Evolutionary conservation across 257 asterid genomes (phyloP).

Genomic region (Coffea eugenioides): DNA sequence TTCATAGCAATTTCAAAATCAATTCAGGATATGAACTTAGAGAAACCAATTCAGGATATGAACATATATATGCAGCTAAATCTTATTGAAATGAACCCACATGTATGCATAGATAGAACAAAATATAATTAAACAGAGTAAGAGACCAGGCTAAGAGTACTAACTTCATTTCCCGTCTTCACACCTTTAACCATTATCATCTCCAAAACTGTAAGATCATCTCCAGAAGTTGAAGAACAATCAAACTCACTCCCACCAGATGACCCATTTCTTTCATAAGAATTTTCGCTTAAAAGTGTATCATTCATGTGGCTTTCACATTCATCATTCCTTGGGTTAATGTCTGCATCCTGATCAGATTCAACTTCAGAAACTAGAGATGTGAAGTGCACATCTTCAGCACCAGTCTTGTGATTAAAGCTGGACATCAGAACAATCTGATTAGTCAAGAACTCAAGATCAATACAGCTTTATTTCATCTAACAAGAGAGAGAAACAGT

Average conservation of each 20-base stretch:
- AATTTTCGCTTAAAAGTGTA: slow-evolving; percentile 29
- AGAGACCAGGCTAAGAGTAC: slow-evolving; percentile 14
- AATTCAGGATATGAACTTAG: background rate
- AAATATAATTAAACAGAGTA: background rate
- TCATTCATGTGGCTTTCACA: slow-evolving; percentile 33
- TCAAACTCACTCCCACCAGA: slow-evolving; percentile 43
- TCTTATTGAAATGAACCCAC: too few species aligned
- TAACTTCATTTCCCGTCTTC: slow-evolving; percentile 70
- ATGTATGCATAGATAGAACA: too few species aligned
- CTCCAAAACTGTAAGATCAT: slow-evolving; percentile 56
- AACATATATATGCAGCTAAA: too few species aligned
- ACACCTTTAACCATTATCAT: slow-evolving; percentile 84
- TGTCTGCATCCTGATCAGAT: slow-evolving; percentile 43
- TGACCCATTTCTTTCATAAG: slow-evolving; percentile 29
- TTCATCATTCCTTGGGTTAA: slow-evolving; percentile 25
- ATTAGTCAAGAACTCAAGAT: slow-evolving; percentile 9
- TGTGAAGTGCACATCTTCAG: slow-evolving; percentile 90
- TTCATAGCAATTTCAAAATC: background rate
- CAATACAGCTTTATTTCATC: background rate
- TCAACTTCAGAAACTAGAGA: slow-evolving; percentile 49
- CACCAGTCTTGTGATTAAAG: slow-evolving; percentile 92
- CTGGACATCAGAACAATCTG: slow-evolving; percentile 38
- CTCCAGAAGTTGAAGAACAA: slow-evolving; percentile 40
- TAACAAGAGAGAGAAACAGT: background rate
- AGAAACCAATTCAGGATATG: too few species aligned